Conservation (phyloP, 2,329 filamentous ascomycete genomes). For the Monosporascus sp. region DNA sequence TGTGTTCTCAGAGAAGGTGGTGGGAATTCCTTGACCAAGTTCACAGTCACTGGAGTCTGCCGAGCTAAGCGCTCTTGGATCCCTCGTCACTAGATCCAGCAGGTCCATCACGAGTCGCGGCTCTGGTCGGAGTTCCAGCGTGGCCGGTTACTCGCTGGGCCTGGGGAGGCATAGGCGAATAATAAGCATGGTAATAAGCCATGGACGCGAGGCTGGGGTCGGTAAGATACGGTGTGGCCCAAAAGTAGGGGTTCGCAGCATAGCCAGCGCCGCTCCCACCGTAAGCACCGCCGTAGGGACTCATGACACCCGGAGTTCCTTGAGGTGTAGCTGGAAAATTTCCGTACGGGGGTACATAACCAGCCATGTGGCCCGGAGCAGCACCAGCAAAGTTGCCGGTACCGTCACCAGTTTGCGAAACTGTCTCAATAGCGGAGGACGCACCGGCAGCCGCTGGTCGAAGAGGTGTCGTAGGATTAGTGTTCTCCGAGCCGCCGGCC, state of each 20-base stretch:
- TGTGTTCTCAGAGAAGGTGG: not conserved
- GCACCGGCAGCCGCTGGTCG: not conserved
- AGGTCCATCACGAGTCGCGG: not conserved
- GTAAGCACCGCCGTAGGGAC: constrained; percentile 7
- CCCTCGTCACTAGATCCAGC: not conserved
- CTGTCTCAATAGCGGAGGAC: not conserved
- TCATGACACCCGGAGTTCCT: constrained; percentile 10
- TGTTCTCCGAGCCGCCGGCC: not conserved
- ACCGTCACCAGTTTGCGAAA: not conserved
- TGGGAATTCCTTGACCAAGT: not conserved
- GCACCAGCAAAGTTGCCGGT: not conserved
- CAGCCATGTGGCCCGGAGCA: not conserved
- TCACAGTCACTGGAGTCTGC: not conserved
- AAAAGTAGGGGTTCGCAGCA: constrained; percentile 12
- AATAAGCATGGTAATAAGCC: constrained; percentile 6
- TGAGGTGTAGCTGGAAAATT: constrained; percentile 11
- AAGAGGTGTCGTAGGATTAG: not conserved
- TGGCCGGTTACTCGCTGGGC: not conserved
- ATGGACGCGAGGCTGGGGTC: constrained; percentile 13
- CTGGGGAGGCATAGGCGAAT: not conserved
- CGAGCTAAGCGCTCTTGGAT: not conserved
- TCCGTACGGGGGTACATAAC: constrained; percentile 6
- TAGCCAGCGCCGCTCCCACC: constrained; percentile 6
- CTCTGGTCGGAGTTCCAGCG: not conserved
- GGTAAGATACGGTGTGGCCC: constrained; percentile 23